A percentile compares a stretch with the other conserved stretches of the same genome.
These are phyloP conservation scores for Penicillium odoratum DNA, from an alignment of 495 filamentous ascomycete species.

Conservation along the genomic window DNA sequence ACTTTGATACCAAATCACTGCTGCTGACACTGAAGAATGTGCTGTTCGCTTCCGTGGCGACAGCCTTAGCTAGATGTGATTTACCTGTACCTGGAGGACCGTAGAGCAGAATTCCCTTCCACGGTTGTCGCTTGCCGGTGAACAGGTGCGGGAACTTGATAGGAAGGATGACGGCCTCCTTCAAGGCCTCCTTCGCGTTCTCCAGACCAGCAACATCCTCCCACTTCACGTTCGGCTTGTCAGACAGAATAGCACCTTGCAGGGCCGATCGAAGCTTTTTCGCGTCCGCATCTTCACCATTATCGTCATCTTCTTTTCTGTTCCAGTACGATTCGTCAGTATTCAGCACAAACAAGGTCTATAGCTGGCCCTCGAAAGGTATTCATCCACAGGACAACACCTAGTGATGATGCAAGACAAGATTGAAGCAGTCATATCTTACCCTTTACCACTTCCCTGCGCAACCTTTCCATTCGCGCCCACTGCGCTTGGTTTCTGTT, in stretches of 20 bases:
- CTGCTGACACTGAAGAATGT: slow-evolving; percentile 99
- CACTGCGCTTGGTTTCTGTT: slow-evolving; percentile 77
- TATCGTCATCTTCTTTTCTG: slow-evolving; percentile 62
- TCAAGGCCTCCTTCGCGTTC: slow-evolving; percentile 91
- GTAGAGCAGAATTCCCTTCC: slow-evolving; percentile 97
- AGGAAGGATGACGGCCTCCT: slow-evolving; percentile 94
- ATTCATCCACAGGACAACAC: neutral
- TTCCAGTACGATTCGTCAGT: slow-evolving; percentile 15
- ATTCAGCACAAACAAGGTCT: neutral
- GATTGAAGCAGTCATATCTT: slow-evolving; percentile 24
- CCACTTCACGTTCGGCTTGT: slow-evolving; percentile 95
- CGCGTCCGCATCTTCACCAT: slow-evolving; percentile 78
- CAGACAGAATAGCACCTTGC: slow-evolving; percentile 86
- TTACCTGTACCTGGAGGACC: slow-evolving; percentile 97
- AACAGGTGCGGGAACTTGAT: slow-evolving; percentile 99
- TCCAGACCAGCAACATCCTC: slow-evolving; percentile 98
- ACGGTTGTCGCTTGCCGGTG: slow-evolving; percentile 93
- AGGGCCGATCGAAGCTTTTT: slow-evolving; percentile 93
- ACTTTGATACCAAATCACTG: slow-evolving; percentile 95
- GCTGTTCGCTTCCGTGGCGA: slow-evolving; percentile 97
- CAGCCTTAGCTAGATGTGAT: slow-evolving; percentile 93
- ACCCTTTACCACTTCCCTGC: slow-evolving; percentile 67
- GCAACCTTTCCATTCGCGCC: slow-evolving; percentile 80
- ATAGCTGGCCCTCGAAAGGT: neutral
- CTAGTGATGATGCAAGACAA: neutral